Evolutionary conservation across 176 grass and related monocot genomes (phyloP).

Genomic region (Alloteropsis semialata): DNA sequence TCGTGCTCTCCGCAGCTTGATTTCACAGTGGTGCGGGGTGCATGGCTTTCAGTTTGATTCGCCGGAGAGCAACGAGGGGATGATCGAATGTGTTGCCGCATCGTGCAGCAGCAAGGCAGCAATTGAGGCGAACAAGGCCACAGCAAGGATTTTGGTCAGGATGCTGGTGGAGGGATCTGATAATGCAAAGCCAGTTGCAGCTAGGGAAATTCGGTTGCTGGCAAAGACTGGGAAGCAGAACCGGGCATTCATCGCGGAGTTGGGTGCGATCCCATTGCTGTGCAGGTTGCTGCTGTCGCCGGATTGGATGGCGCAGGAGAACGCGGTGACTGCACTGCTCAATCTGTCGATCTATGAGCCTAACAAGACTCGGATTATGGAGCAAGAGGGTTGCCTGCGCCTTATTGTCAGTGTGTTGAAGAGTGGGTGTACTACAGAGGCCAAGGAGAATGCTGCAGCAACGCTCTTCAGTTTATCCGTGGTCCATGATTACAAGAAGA

Average conservation of each 20-base stretch:
- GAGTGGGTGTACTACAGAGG: slow-evolving; percentile 79
- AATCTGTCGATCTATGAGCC: slow-evolving; percentile 87
- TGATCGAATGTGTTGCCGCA: slow-evolving; percentile 46
- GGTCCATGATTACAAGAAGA: slow-evolving; percentile 92
- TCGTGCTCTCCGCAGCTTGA: slow-evolving; percentile 65
- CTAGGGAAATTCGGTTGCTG: slow-evolving; percentile 74
- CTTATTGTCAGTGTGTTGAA: slow-evolving; percentile 74
- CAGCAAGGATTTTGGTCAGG: slow-evolving; percentile 64
- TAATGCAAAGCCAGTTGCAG: slow-evolving; percentile 53
- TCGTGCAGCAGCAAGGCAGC: slow-evolving; percentile 76
- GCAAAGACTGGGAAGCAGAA: slow-evolving; percentile 85
- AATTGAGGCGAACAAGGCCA: slow-evolving; percentile 59
- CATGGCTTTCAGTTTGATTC: slow-evolving; percentile 77
- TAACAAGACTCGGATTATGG: slow-evolving; percentile 85
- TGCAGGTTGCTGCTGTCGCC: slow-evolving; percentile 49
- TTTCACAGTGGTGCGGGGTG: slow-evolving; percentile 77
- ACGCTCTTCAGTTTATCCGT: slow-evolving; percentile 93
- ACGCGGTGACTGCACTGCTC: slow-evolving; percentile 82
- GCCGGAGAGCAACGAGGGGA: slow-evolving; percentile 50
- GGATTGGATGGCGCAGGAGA: slow-evolving; percentile 85
- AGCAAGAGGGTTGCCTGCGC: slow-evolving; percentile 66
- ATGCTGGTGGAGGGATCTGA: slow-evolving; percentile 48
- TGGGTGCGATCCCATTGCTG: slow-evolving; percentile 71
- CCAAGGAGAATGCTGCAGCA: slow-evolving; percentile 91
- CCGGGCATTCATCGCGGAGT: slow-evolving; percentile 79